phyloP scores from a whole-genome alignment of 352 stramenopile genomes.

The Pythium oligandrum region DNA sequence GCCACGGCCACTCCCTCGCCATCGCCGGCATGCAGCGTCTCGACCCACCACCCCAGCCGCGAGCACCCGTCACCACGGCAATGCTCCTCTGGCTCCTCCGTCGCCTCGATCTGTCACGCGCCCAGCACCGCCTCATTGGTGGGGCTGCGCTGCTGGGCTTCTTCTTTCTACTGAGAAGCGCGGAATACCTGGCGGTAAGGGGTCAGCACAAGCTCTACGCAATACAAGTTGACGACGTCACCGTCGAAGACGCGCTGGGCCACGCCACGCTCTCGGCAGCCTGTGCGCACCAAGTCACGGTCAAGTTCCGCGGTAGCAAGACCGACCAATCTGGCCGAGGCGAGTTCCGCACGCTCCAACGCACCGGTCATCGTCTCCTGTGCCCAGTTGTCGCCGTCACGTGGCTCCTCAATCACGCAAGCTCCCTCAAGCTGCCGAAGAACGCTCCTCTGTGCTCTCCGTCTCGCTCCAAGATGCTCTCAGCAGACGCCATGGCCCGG shows the following conservation, averaged over 20 bases:
- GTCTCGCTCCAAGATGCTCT: neutral
- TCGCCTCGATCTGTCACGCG: slow-evolving; percentile 5
- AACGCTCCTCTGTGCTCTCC: neutral
- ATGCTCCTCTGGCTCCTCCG: neutral
- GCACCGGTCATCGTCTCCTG: neutral
- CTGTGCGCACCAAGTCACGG: neutral
- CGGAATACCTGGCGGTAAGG: slow-evolving; percentile 7
- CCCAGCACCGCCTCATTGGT: slow-evolving; percentile 16
- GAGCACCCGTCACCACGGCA: slow-evolving; percentile 2
- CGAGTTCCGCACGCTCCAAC: neutral
- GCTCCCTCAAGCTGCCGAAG: neutral
- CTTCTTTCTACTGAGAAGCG: slow-evolving; percentile 10
- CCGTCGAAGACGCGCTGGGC: slow-evolving; percentile 5
- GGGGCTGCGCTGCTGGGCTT: slow-evolving; percentile 19
- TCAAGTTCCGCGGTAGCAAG: slow-evolving; percentile 7
- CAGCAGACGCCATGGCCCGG: neutral
- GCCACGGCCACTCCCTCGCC: too few species aligned
- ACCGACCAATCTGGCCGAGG: slow-evolving; percentile 9
- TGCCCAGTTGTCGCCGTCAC: slow-evolving; percentile 3
- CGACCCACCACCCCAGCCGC: neutral
- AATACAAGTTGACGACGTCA: slow-evolving; percentile 11
- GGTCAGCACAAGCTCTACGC: slow-evolving; percentile 4
- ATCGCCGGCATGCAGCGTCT: too few species aligned
- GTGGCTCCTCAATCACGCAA: slow-evolving; percentile 4
- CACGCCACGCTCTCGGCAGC: neutral